A percentile compares a stretch with the other conserved stretches of the same genome.
These are phyloP conservation scores for Geotrichum cucujoidarum DNA, from an alignment of 1,139 yeast genomes.

Conservation along the genomic window DNA sequence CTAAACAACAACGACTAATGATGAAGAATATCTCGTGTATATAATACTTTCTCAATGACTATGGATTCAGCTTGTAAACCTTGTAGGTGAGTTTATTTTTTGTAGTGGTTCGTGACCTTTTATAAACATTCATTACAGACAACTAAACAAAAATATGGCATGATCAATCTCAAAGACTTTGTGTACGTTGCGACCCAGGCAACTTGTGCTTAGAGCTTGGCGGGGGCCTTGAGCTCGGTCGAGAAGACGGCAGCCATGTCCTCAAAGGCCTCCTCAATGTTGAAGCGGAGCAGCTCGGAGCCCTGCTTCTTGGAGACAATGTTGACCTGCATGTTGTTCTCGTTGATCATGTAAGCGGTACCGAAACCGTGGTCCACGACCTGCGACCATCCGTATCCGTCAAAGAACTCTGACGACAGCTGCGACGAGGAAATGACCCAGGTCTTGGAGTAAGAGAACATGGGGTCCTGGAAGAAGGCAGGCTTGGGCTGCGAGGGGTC, in stretches of 20 bases:
- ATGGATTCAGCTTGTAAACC: too few species aligned
- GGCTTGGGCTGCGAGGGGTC: slow-evolving; percentile 47
- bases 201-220: slow-evolving; percentile 4
- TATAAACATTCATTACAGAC: too few species aligned
- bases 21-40: too few species aligned
- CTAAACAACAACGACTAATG: not conserved
- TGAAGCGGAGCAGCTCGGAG: slow-evolving; percentile 62
- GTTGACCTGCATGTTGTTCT: slow-evolving; percentile 80
- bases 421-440: slow-evolving; percentile 93
- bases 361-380: slow-evolving; percentile 94
- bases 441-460: slow-evolving; percentile 68
- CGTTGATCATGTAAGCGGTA: slow-evolving; percentile 86
- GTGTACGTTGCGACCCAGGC: too few species aligned
- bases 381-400: slow-evolving; percentile 96
- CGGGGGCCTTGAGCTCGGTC: slow-evolving; percentile 28
- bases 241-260: slow-evolving; percentile 67
- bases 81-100: too few species aligned
- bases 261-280: slow-evolving; percentile 71
- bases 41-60: too few species aligned
- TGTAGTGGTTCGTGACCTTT: too few species aligned
- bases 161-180: too few species aligned
- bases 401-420: slow-evolving; percentile 82
- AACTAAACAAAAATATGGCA: too few species aligned
- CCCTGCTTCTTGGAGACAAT: slow-evolving; percentile 73
- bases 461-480: slow-evolving; percentile 68